Evolutionary conservation across 768 basidiomycete species (phyloP).

Genomic region (Myochromella boudieri): DNA sequence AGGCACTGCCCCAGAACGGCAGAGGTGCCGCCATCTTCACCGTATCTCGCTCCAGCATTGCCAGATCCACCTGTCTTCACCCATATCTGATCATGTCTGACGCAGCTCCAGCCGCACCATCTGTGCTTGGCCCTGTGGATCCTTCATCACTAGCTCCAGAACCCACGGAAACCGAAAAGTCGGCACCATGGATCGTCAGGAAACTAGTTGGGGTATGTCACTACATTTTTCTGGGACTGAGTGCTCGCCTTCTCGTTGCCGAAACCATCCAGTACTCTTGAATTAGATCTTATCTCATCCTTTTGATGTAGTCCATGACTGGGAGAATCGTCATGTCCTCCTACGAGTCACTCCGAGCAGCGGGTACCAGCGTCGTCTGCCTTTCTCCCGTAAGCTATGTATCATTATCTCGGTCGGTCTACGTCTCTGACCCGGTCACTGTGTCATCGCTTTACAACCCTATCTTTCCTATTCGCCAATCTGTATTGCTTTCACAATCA

Average conservation of each 20-base stretch:
- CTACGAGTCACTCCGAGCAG: conserved; percentile 59
- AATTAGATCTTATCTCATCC: background rate
- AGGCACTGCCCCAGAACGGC: too few relatives aligned
- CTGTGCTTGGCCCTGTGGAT: conserved; percentile 32
- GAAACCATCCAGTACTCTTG: background rate
- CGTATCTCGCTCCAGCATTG: too few relatives aligned
- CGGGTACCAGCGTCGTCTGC: conserved; percentile 58
- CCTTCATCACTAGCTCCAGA: conserved; percentile 38
- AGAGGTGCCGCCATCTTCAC: too few relatives aligned
- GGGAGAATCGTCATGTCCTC: conserved; percentile 65
- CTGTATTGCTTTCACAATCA: too few relatives aligned
- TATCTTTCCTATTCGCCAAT: too few relatives aligned
- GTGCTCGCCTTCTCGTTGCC: background rate
- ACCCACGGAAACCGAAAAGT: conserved; percentile 50
- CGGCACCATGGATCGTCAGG: conserved; percentile 61
- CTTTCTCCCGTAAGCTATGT: conserved; percentile 52
- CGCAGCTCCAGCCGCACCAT: too few relatives aligned
- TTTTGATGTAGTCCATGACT: conserved; percentile 48
- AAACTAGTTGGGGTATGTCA: conserved; percentile 63
- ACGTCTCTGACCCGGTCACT: background rate
- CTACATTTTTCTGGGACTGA: background rate
- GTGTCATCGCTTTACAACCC: too few relatives aligned
- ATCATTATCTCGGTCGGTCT: background rate
- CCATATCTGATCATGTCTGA: background rate
- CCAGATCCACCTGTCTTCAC: background rate